Evolutionary conservation across 208 protist genomes (phyloP).

Genomic region (Crithidia thermophila): DNA sequence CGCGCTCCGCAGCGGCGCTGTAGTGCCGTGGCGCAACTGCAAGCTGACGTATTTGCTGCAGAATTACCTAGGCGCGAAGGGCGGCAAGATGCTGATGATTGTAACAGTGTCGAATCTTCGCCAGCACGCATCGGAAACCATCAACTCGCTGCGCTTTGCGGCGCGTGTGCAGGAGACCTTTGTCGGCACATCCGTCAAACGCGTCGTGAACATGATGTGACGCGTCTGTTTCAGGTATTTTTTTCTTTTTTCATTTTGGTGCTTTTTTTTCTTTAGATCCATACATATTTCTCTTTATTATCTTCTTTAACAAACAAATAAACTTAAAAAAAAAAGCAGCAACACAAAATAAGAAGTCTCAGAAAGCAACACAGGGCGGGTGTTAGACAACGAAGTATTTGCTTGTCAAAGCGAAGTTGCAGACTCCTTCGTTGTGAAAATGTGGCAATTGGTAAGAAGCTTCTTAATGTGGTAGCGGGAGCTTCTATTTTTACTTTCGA

Average conservation of each 20-base stretch:
- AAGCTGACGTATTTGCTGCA: conserved; percentile 93
- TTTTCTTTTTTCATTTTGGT: conserved; percentile 6
- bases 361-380: too few species aligned
- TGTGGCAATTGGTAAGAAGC: too few species aligned
- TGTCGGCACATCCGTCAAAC: conserved; percentile 82
- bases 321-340: too few species aligned
- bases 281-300: too few species aligned
- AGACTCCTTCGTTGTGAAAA: too few species aligned
- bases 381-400: too few species aligned
- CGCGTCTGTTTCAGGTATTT: neutral
- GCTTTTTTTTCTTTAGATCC: neutral
- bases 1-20: conserved; percentile 66
- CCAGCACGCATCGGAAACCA: conserved; percentile 73
- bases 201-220: conserved; percentile 59
- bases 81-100: conserved; percentile 93
- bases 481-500: too few species aligned
- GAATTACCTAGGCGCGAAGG: conserved; percentile 86
- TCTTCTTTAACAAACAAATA: too few species aligned
- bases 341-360: too few species aligned
- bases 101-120: conserved; percentile 88
- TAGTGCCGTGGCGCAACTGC: conserved; percentile 92
- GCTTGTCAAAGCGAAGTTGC: too few species aligned
- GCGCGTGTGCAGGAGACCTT: conserved; percentile 87
- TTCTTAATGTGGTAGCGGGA: too few species aligned
- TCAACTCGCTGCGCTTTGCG: conserved; percentile 95